These are phyloP conservation scores for Fusarium sp. DNA, from an alignment of 2,329 filamentous ascomycete genomes.

Conservation along the genomic window DNA sequence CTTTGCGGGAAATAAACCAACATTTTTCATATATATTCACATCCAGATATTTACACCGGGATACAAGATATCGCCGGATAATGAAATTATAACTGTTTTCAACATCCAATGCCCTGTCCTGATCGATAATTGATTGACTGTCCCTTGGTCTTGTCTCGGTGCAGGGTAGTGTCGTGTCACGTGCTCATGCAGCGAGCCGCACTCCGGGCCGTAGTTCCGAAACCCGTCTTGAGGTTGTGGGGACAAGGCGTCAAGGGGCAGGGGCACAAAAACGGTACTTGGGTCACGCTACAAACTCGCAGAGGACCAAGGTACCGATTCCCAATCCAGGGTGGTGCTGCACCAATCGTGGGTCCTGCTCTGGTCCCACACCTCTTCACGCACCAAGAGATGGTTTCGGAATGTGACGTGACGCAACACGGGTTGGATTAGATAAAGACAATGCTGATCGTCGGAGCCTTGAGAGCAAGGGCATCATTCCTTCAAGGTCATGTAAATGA, in stretches of 20 bases:
- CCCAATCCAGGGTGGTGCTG: background rate
- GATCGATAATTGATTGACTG: background rate
- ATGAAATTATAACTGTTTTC: background rate
- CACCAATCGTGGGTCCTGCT: background rate
- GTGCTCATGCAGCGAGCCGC: background rate
- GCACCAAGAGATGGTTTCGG: conserved; percentile 8
- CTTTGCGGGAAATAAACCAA: background rate
- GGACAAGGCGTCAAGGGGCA: background rate
- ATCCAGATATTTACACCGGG: background rate
- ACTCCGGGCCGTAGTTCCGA: conserved; percentile 1
- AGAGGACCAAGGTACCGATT: background rate
- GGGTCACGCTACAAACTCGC: background rate
- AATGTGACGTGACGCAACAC: conserved; percentile 31
- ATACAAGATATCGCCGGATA: background rate
- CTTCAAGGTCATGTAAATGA: conserved; percentile 2
- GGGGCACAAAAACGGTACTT: background rate
- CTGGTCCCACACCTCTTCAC: background rate
- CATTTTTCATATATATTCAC: background rate
- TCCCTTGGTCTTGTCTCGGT: background rate
- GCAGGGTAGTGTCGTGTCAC: conserved; percentile 19
- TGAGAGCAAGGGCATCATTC: background rate
- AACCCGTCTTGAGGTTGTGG: conserved; percentile 11
- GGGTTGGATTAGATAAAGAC: conserved; percentile 28
- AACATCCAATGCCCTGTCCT: background rate
- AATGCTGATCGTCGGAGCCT: background rate